Conservation (phyloP, 2,329 filamentous ascomycete species). For the Ceratocystis cacaofunesta region DNA sequence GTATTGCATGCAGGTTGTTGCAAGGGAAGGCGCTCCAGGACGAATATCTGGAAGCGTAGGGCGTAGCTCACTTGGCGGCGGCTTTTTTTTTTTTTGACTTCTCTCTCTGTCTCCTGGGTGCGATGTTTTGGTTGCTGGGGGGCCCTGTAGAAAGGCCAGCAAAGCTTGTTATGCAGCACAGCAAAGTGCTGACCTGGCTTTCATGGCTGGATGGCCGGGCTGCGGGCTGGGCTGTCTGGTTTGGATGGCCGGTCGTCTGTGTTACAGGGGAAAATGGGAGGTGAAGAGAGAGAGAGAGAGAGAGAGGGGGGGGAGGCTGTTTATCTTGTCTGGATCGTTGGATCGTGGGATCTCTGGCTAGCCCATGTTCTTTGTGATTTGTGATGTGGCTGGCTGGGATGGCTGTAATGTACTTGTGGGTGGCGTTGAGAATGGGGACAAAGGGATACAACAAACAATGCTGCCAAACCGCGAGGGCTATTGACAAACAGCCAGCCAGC, state of each 20-base stretch:
- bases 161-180: background rate
- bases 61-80: background rate
- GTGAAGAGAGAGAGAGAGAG: background rate
- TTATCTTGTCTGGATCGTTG: background rate
- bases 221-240: background rate
- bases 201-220: no score
- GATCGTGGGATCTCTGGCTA: background rate
- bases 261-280: background rate
- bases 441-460: no score
- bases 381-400: background rate
- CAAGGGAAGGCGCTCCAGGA: no score
- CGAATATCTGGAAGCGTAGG: no score
- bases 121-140: background rate
- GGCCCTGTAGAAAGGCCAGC: background rate
- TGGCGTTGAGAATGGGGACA: background rate
- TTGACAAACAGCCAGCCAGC: no score
- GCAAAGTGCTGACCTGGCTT: constrained; percentile 1
- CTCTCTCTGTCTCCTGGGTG: background rate
- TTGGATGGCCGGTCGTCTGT: background rate
- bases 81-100: background rate
- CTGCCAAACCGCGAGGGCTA: no score
- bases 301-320: background rate
- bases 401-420: background rate
- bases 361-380: background rate
- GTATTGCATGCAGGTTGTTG: no score